Evolutionary conservation across 129 eudicot genomes (phyloP), one percentile per base, ranked within the genome.

Genomic region (Pulicaria dysenterica): DNA sequence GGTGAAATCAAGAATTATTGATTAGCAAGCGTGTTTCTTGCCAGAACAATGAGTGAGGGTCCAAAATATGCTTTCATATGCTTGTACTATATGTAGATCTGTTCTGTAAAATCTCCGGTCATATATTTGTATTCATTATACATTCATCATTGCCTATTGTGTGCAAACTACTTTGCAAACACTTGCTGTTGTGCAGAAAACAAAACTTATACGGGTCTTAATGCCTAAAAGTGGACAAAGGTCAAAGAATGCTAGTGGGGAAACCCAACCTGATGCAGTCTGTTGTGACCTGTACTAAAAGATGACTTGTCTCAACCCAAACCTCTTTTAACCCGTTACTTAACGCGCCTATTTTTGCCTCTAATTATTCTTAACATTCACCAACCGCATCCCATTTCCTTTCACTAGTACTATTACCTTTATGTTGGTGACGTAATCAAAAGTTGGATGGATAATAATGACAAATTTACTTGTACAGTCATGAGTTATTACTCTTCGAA

Each of bases 401-500:
- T 19, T 41, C 50, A 40, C 3, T 16, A 5, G 8, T 39, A 13
- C 45, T 37, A 39, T 61, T 9, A 40, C 67, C 67, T 61, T 16
- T 61, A 39, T 17, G 14, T 62, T 47, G 3, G 34, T 50, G 42
- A 3, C 8, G 47, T 47, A 13, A 44, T 47, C 40, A 34, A 54
- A 70, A n/a, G 44, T 58, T 63, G 2, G 2, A 36, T 72, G 12
- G 36, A 38, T 73, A 38, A 73, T 14, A 12, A 16, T 48, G 19
- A 55, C 56, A 24, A 47, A 34, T 40, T 12, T 44, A 12, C 47
- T 17, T 83, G 70, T 44, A 14, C 88, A 94, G 98, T 80, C 98
- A 94, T 73, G 98, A 94, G 64, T 90, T 94, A 50, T 74, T 94
- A 63, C 98, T 94, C 72, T 94, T 90, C 54, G 98, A 94, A 79